Base-by-base conservation (phyloP, 164 flowering plant genomes). In the Vitis cinerea region DNA sequence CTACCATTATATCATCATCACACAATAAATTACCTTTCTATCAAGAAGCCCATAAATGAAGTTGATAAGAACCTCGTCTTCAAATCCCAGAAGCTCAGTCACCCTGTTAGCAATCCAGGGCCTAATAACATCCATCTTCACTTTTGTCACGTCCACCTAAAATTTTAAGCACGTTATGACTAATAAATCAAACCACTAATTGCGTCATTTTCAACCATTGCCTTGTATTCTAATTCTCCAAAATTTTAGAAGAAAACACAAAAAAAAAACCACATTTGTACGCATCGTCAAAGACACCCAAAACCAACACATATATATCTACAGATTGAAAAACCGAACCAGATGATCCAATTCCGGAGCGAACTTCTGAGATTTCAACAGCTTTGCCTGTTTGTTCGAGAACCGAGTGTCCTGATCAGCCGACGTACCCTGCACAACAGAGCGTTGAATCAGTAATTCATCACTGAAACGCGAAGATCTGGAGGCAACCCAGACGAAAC, bases 381-480 rank as follows among this genome's bases (percentile, higher is more conserved):
- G 85, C 85, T 96, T 96, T 17, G 98, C 97, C 72, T 91, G 97
- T 84, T 96, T 96, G 83, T 96, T 96, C 37, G 99, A 96, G 82
- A 96, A 96, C 48, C 98, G 86, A 53, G 99, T 96, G 77, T 96
- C 99, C 74, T 96, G 99, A 69, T 96, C 99, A 9, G 99, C 99
- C 4, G 99, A 87, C 27, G 99, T 96, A 52, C 99, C 99, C 99
- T 95, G 61, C 55, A 57, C 8, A 61, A 37, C 31, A 23, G 1
- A 48, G 61, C 50, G 16, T 12, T 52, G 50, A 51, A 68, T 16
- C 70, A 37, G 29, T 19, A 50, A 71, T 30, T 44, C 11, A 27
- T 9, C 15, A 58, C 6, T 31, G 2, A 37, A 49, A 31, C 9
- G 63, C 2, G 53, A 62, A 73, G 31, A 61, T 27, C 64, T 56